Evolutionary conservation across 148 eudicot species (phyloP).

Genomic region (Rhododendron ferrugineum): DNA sequence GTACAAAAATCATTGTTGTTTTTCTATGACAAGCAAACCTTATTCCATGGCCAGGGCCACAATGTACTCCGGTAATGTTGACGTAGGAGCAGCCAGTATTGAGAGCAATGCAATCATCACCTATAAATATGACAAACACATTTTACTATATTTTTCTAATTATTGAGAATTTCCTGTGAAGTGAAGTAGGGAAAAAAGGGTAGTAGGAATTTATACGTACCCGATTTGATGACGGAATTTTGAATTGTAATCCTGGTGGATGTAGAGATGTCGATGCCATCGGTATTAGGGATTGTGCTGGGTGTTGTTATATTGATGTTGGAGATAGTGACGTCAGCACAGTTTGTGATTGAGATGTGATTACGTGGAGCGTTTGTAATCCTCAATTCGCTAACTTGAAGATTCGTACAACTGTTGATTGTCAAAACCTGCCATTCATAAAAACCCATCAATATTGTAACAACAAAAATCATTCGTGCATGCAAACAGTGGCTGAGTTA

Average conservation of each 20-base stretch:
- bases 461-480: neutral
- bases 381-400: neutral
- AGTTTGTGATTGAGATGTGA: neutral
- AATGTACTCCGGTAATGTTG: neutral
- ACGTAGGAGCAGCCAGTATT: neutral
- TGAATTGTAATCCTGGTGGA: neutral
- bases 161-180: neutral
- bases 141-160: neutral
- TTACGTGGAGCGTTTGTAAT: neutral
- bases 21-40: neutral
- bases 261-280: neutral
- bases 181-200: neutral
- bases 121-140: neutral
- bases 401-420: neutral
- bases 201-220: neutral
- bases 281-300: neutral
- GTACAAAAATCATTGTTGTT: neutral
- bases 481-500: no score
- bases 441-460: neutral
- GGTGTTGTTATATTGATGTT: neutral
- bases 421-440: neutral
- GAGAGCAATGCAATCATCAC: conserved; percentile 3
- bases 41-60: conserved; percentile 6
- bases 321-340: neutral
- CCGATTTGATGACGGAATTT: neutral